A percentile compares a stretch with the other conserved stretches of the same genome.
phyloP scores from a whole-genome alignment of 345 rosid species.

The Eucalyptus cloeziana region DNA sequence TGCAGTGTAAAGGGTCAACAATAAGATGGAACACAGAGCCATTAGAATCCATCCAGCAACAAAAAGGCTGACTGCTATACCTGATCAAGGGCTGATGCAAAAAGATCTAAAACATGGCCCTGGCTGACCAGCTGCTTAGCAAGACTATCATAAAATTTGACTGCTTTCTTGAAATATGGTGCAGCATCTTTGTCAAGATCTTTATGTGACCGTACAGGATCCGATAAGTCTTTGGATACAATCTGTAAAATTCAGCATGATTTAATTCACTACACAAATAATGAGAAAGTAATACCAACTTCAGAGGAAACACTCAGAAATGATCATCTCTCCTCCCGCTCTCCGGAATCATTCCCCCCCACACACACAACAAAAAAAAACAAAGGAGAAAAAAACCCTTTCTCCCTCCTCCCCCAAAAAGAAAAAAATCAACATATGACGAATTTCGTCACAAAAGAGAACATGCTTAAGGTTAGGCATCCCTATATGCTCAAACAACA shows the following conservation, averaged over 20 bases:
- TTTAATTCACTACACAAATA: background rate
- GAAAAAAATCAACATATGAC: background rate
- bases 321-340: background rate
- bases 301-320: background rate
- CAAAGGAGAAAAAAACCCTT: background rate
- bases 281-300: background rate
- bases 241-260: conserved; percentile 45
- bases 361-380: fast-evolving
- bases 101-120: conserved; percentile 95
- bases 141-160: conserved; percentile 78
- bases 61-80: conserved; percentile 21
- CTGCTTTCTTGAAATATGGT: conserved; percentile 91
- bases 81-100: conserved; percentile 99
- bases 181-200: conserved; percentile 99
- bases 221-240: conserved; percentile 89
- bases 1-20: background rate
- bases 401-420: background rate
- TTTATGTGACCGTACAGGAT: conserved; percentile 98
- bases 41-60: background rate
- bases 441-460: background rate
- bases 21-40: background rate
- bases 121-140: conserved; percentile 95
- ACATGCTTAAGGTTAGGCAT: background rate
- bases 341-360: background rate
- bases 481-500: background rate